Evolutionary conservation across 345 rosid species (phyloP).

Genomic region (Syzygium oleosum): DNA sequence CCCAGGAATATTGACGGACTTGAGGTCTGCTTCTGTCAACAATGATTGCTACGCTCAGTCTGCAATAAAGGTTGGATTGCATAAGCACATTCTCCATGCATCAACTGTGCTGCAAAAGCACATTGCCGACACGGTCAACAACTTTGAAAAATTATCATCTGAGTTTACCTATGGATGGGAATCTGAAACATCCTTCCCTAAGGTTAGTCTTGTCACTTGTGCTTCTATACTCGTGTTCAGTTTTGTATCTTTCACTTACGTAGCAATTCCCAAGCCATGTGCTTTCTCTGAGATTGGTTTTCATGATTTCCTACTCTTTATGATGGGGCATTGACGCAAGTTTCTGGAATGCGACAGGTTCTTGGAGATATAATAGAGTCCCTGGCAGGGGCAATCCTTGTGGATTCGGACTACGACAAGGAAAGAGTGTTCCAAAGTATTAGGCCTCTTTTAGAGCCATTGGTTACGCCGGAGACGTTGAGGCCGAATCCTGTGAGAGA

Average conservation of each 20-base stretch:
- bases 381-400: slow-evolving; percentile 74
- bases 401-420: slow-evolving; percentile 70
- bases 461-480: slow-evolving; percentile 61
- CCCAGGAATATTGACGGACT: slow-evolving; percentile 75
- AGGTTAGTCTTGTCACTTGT: slow-evolving; percentile 32
- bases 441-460: slow-evolving; percentile 61
- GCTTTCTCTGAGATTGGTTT: background rate
- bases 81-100: slow-evolving; percentile 61
- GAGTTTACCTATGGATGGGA: slow-evolving; percentile 73
- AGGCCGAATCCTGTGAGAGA: slow-evolving; percentile 60
- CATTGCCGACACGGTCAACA: slow-evolving; percentile 20
- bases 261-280: background rate
- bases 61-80: slow-evolving; percentile 45
- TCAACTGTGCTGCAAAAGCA: slow-evolving; percentile 59
- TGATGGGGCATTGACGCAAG: background rate
- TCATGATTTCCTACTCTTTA: background rate
- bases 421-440: slow-evolving; percentile 49
- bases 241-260: background rate
- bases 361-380: slow-evolving; percentile 91
- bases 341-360: slow-evolving; percentile 26
- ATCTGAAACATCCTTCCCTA: slow-evolving; percentile 61
- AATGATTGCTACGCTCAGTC: slow-evolving; percentile 72
- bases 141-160: slow-evolving; percentile 17
- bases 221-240: background rate
- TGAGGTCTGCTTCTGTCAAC: slow-evolving; percentile 96